These are phyloP conservation scores for Russula emetica DNA, from an alignment of 768 basidiomycete species.

Conservation along the genomic window DNA sequence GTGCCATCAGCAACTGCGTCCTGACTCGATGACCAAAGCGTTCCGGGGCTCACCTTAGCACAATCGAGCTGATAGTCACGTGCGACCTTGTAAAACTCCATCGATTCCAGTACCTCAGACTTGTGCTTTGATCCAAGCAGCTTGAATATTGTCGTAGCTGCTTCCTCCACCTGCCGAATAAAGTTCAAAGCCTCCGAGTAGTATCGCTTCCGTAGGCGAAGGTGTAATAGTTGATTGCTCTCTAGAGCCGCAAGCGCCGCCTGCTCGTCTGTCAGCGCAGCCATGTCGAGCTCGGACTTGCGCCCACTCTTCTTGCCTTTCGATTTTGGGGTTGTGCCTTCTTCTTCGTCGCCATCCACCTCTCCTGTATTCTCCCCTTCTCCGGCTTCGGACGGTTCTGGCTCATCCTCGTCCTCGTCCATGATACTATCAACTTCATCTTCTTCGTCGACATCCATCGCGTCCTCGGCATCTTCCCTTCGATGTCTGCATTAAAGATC, in stretches of 20 bases:
- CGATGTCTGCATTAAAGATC: background rate
- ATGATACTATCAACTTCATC: constrained; percentile 38
- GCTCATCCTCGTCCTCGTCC: constrained; percentile 36
- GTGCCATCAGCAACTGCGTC: background rate
- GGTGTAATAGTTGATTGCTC: constrained; percentile 56
- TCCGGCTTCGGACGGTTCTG: constrained; percentile 32
- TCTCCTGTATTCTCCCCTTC: constrained; percentile 29
- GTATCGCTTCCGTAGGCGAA: constrained; percentile 78
- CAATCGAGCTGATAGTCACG: constrained; percentile 76
- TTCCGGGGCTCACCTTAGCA: constrained; percentile 53
- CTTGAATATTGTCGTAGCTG: constrained; percentile 68
- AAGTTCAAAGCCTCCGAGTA: constrained; percentile 82
- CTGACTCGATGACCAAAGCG: background rate
- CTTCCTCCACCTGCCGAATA: constrained; percentile 62
- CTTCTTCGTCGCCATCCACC: constrained; percentile 20
- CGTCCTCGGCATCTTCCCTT: constrained; percentile 36
- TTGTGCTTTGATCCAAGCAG: constrained; percentile 85
- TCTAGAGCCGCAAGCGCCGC: constrained; percentile 66
- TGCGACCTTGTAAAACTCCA: constrained; percentile 84
- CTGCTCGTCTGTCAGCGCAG: constrained; percentile 64
- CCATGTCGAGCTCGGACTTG: constrained; percentile 69
- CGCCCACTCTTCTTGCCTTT: constrained; percentile 48
- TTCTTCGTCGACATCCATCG: constrained; percentile 56
- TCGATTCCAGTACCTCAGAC: constrained; percentile 75
- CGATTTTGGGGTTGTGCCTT: constrained; percentile 21